Percentiles rank a stretch among this genome's conserved stretches.
Conservation (phyloP, 192 early-diverging fungal species). For the Rhizoclosmatium globosum region DNA sequence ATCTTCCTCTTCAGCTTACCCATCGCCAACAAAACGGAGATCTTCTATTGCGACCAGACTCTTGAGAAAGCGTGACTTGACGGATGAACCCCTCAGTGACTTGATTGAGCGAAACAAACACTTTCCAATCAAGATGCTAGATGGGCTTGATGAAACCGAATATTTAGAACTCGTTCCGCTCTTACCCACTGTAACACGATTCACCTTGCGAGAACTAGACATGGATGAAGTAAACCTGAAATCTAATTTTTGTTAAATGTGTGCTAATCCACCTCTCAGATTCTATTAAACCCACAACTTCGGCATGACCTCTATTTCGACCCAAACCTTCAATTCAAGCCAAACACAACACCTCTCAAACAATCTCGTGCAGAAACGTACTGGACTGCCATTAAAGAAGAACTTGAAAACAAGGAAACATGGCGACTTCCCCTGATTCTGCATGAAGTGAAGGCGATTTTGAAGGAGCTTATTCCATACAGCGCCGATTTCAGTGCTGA, state of each 20-base stretch:
- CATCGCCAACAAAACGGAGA: not conserved
- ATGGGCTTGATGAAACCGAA: constrained; percentile 48
- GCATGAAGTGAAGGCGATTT: constrained; percentile 77
- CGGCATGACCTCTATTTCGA: constrained; percentile 92
- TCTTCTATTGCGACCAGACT: constrained; percentile 2
- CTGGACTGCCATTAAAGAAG: constrained; percentile 74
- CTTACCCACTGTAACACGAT: constrained; percentile 83
- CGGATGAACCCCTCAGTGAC: constrained; percentile 35
- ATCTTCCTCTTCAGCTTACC: not conserved
- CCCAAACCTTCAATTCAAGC: constrained; percentile 88
- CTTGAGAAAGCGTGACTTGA: not conserved
- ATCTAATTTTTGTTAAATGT: not conserved
- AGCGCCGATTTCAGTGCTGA: constrained; percentile 50
- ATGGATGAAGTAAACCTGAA: constrained; percentile 55
- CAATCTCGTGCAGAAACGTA: constrained; percentile 69
- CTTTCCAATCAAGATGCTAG: constrained; percentile 46
- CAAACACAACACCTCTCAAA: constrained; percentile 76
- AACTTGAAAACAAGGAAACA: constrained; percentile 51
- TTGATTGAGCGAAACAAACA: constrained; percentile 42
- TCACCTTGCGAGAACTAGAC: constrained; percentile 85
- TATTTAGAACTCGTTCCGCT: constrained; percentile 51
- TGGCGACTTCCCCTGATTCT: constrained; percentile 72
- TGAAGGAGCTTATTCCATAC: constrained; percentile 69
- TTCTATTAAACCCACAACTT: constrained; percentile 84
- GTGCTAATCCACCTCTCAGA: constrained; percentile 43